Conservation (phyloP, 352 stramenopile genomes). For the Pythium phragmitis region DNA sequence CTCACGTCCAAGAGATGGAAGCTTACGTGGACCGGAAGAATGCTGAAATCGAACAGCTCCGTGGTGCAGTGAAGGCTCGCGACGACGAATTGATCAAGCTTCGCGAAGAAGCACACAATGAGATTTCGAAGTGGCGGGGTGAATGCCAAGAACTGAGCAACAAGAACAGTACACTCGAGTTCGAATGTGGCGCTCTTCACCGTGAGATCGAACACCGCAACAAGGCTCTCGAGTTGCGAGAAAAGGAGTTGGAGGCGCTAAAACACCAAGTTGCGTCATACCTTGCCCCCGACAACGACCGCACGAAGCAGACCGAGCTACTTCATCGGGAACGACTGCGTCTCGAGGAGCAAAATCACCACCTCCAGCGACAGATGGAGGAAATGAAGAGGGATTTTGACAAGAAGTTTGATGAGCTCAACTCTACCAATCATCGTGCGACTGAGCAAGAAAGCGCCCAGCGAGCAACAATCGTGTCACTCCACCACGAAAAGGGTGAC, state of each 20-base stretch:
- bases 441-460: slow-evolving; percentile 53
- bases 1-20: slow-evolving; percentile 46
- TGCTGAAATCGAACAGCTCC: slow-evolving; percentile 56
- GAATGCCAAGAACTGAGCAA: slow-evolving; percentile 50
- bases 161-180: slow-evolving; percentile 35
- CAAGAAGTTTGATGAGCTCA: slow-evolving; percentile 47
- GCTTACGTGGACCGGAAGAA: slow-evolving; percentile 34
- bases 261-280: slow-evolving; percentile 56
- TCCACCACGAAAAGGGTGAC: slow-evolving; percentile 68
- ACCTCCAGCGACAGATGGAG: slow-evolving; percentile 47
- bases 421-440: slow-evolving; percentile 36
- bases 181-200: slow-evolving; percentile 46
- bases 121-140: slow-evolving; percentile 47
- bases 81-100: slow-evolving; percentile 41
- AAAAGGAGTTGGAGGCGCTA: slow-evolving; percentile 49
- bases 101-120: slow-evolving; percentile 34
- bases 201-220: slow-evolving; percentile 51
- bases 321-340: slow-evolving; percentile 49
- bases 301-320: slow-evolving; percentile 51
- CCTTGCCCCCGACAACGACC: slow-evolving; percentile 51
- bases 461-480: slow-evolving; percentile 43
- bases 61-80: slow-evolving; percentile 42
- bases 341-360: slow-evolving; percentile 62
- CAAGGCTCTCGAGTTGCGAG: slow-evolving; percentile 49
- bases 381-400: slow-evolving; percentile 40